These are phyloP conservation scores for Ceratobasidium sp. DNA, from an alignment of 1,284 basidiomycete species.

Conservation along the genomic window DNA sequence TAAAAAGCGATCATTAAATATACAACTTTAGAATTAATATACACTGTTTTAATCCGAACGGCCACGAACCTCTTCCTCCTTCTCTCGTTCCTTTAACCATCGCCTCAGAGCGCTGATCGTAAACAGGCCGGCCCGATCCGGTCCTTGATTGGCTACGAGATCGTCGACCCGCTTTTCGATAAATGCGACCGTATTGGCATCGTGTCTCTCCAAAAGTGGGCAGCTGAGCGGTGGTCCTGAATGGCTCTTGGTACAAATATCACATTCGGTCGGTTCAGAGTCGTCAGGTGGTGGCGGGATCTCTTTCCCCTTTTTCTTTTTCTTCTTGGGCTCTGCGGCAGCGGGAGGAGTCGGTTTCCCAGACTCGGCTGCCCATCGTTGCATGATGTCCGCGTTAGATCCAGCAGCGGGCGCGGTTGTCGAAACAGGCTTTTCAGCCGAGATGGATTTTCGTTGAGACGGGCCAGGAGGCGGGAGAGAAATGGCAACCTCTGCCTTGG, in stretches of 20 bases:
- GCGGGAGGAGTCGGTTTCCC: neutral
- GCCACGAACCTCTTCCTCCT: conserved; percentile 36
- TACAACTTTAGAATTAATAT: conserved; percentile 15
- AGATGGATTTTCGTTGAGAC: neutral
- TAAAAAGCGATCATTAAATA: conserved; percentile 12
- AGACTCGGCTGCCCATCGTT: conserved; percentile 22
- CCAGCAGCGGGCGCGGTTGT: neutral
- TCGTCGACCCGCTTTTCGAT: conserved; percentile 3
- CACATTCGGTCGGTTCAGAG: neutral
- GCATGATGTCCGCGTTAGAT: conserved; percentile 2
- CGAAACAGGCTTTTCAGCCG: neutral
- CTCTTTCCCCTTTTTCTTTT: conserved; percentile 4
- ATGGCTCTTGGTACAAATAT: neutral
- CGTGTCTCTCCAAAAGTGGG: neutral
- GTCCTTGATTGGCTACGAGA: conserved; percentile 9
- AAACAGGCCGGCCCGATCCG: neutral
- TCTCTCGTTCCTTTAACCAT: conserved; percentile 10
- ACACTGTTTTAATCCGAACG: conserved; percentile 18
- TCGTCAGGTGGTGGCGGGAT: neutral
- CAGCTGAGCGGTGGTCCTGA: neutral
- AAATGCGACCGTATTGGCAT: neutral
- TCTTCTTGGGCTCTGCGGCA: conserved; percentile 8
- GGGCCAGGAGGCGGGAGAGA: conserved; percentile 15
- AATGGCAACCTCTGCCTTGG: neutral
- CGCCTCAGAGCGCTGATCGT: neutral